Percentiles rank a stretch among this genome's conserved stretches.
Conservation (phyloP, 352 stramenopile species). For the Hyaloperonospora brassicae region DNA sequence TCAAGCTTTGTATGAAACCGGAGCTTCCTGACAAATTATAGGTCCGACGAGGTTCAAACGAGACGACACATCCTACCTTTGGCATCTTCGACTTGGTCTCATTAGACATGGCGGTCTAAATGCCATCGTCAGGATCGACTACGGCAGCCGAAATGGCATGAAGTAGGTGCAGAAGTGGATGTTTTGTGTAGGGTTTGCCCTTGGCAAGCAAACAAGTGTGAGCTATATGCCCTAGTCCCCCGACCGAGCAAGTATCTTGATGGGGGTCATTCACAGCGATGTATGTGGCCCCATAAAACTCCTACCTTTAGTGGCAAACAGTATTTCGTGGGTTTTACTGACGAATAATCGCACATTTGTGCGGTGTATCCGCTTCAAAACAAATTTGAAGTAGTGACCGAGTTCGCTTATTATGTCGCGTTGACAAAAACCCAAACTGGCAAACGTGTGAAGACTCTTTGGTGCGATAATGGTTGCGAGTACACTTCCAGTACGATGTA, state of each 20-base stretch:
- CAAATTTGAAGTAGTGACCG: too few species aligned
- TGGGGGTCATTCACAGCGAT: too few species aligned
- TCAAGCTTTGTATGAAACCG: conserved; percentile 1
- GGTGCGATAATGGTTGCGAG: too few species aligned
- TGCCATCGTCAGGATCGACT: not conserved
- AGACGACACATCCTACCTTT: not conserved
- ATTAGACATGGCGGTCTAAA: not conserved
- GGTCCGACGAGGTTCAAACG: not conserved
- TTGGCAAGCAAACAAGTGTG: not conserved
- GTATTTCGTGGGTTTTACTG: not conserved
- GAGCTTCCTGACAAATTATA: too few species aligned
- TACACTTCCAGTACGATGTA: too few species aligned
- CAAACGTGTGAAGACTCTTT: too few species aligned
- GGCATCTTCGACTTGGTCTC: not conserved
- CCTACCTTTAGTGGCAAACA: not conserved
- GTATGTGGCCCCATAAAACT: not conserved
- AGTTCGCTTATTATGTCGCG: not conserved
- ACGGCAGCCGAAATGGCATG: too few species aligned
- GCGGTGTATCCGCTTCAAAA: too few species aligned
- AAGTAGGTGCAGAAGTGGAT: too few species aligned
- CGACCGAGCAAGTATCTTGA: not conserved
- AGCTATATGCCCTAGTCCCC: not conserved
- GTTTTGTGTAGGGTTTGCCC: too few species aligned
- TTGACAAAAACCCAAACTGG: too few species aligned
- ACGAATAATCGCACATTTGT: too few species aligned